Evolutionary conservation across 2,329 filamentous ascomycete species (phyloP).

Genomic region (Fusarium luffae): DNA sequence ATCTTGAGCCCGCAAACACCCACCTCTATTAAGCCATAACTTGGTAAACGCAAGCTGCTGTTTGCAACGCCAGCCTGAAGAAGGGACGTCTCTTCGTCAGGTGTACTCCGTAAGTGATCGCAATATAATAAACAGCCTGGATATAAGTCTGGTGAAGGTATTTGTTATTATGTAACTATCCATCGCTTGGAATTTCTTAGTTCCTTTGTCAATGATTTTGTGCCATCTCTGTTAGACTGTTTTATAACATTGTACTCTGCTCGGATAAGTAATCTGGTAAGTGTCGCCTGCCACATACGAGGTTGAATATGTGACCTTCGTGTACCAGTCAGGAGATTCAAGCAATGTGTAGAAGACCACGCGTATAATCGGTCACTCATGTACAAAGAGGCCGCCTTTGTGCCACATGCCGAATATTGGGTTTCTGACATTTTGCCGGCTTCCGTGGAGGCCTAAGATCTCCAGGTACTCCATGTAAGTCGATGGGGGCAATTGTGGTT

Average conservation of each 20-base stretch:
- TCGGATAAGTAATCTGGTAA: background rate
- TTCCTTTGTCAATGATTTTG: background rate
- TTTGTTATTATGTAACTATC: background rate
- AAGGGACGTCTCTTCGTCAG: background rate
- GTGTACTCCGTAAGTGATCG: background rate
- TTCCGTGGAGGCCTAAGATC: slow-evolving; percentile 16
- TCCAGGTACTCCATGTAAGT: slow-evolving; percentile 14
- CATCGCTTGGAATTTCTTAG: background rate
- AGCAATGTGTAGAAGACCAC: slow-evolving; percentile 5
- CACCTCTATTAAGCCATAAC: background rate
- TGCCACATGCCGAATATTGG: slow-evolving; percentile 15
- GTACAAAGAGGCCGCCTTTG: slow-evolving; percentile 15
- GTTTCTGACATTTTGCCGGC: slow-evolving; percentile 6
- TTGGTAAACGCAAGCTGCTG: background rate
- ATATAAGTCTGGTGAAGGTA: background rate
- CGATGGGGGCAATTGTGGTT: slow-evolving; percentile 15
- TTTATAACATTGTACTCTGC: background rate
- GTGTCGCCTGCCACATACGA: background rate
- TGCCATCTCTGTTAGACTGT: background rate
- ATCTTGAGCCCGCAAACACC: background rate
- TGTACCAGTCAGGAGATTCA: background rate
- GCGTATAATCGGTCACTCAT: slow-evolving; percentile 2
- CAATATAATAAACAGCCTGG: background rate
- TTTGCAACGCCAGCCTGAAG: background rate
- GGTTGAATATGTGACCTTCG: background rate